Conservation (phyloP, 148 eudicot species). For the Oxyria digyna region DNA sequence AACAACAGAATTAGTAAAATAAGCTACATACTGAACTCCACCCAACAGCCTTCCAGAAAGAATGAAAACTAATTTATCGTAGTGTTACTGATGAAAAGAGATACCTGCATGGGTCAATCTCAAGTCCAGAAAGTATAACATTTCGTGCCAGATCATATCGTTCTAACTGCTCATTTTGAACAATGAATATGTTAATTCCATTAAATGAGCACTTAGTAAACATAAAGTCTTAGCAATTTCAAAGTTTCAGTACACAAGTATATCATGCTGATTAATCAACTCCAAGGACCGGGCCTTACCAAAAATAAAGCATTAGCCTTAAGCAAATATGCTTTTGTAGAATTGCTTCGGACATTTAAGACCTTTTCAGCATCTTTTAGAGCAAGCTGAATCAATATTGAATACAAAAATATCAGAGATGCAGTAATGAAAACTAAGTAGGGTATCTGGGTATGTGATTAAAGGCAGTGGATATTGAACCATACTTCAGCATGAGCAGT, state of each 20-base stretch:
- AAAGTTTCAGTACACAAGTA: neutral
- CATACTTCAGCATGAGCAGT: conserved; percentile 84
- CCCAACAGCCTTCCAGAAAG: neutral
- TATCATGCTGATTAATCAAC: too few relatives aligned
- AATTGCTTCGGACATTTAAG: conserved; percentile 31
- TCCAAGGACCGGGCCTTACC: conserved; percentile 28
- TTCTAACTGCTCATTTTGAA: conserved; percentile 61
- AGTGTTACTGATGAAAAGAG: neutral
- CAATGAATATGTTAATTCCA: neutral
- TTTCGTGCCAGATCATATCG: conserved; percentile 65
- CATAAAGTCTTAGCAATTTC: neutral
- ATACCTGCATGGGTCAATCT: conserved; percentile 79
- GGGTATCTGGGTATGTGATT: neutral
- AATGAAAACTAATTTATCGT: neutral
- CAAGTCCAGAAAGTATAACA: conserved; percentile 62
- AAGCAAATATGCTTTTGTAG: conserved; percentile 41
- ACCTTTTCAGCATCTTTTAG: conserved; percentile 90
- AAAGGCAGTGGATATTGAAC: conserved; percentile 1
- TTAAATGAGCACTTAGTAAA: neutral
- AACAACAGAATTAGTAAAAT: conserved; percentile 5
- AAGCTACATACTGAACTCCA: neutral
- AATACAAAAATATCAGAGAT: neutral
- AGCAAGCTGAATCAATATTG: conserved; percentile 58
- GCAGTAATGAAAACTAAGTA: neutral
- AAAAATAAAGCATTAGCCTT: conserved; percentile 69